A percentile compares a stretch with the other conserved stretches of the same genome.
Evolutionary conservation across 192 early-diverging fungal species (phyloP).

Genomic region (Thamnidium elegans): DNA sequence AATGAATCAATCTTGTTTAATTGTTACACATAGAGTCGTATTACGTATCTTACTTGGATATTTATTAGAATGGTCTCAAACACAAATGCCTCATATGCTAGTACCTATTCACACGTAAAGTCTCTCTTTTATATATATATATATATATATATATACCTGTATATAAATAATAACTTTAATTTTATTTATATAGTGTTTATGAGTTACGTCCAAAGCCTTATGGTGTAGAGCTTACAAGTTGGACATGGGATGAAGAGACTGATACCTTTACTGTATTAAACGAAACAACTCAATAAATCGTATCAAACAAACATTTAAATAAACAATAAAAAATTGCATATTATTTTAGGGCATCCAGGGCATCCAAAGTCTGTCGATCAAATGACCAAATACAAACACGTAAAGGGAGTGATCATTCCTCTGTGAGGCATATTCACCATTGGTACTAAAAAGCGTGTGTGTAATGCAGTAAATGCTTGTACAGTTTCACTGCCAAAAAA

Average conservation of each 20-base stretch:
- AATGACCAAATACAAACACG: too few species aligned
- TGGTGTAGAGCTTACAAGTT: conserved; percentile 37
- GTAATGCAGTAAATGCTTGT: too few species aligned
- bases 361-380: too few species aligned
- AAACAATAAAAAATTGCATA: too few species aligned
- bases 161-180: too few species aligned
- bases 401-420: too few species aligned
- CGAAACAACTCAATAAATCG: too few species aligned
- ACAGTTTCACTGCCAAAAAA: too few species aligned
- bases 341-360: too few species aligned
- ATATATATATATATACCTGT: not conserved
- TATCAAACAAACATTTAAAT: too few species aligned
- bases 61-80: conserved; percentile 64
- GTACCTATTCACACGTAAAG: conserved; percentile 40
- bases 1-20: conserved; percentile 82
- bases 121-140: not conserved
- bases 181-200: conserved; percentile 33
- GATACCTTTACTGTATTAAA: conserved; percentile 22
- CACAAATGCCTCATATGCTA: conserved; percentile 43
- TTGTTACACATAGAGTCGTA: conserved; percentile 92
- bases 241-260: conserved; percentile 33
- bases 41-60: conserved; percentile 89
- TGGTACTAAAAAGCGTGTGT: too few species aligned
- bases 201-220: conserved; percentile 41
- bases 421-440: too few species aligned